A percentile compares a stretch with the other conserved stretches of the same genome.
These are phyloP conservation scores for Candida parachauliodes DNA, from an alignment of 805 yeast genomes.

Conservation along the genomic window DNA sequence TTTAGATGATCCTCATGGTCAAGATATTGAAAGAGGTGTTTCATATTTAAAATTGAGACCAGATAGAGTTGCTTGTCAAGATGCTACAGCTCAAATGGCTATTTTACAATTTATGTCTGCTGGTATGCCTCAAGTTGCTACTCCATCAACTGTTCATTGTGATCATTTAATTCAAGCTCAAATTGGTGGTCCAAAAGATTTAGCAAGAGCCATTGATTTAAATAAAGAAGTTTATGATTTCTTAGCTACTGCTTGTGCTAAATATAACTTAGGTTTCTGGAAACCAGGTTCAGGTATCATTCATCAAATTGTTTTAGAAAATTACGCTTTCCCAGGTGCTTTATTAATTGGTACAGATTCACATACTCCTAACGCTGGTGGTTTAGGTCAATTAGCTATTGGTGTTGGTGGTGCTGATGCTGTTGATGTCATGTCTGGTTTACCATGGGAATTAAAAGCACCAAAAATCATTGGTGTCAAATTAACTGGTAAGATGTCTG, in stretches of 20 bases:
- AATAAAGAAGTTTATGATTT: conserved; percentile 95
- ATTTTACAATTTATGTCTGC: conserved; percentile 95
- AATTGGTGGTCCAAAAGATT: conserved; percentile 82
- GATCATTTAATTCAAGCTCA: conserved; percentile 97
- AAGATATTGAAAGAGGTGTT: conserved; percentile 80
- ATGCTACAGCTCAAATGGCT: conserved; percentile 99
- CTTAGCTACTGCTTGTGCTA: conserved; percentile 83
- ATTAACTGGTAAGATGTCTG: conserved; percentile 85
- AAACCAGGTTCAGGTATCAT: conserved; percentile 98
- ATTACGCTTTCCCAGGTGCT: conserved; percentile 97
- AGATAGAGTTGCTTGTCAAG: conserved; percentile 98
- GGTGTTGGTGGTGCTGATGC: conserved; percentile 99
- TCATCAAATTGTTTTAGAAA: conserved; percentile 94
- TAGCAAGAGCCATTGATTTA: conserved; percentile 78
- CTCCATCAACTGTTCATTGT: conserved; percentile 96
- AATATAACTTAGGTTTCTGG: conserved; percentile 98
- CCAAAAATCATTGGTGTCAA: conserved; percentile 95
- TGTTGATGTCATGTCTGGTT: conserved; percentile 90
- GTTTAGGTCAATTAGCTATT: conserved; percentile 94
- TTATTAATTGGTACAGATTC: conserved; percentile 96
- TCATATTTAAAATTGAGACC: conserved; percentile 93
- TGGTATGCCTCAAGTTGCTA: conserved; percentile 85
- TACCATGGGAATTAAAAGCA: conserved; percentile 97
- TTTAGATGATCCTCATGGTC: conserved; percentile 87
- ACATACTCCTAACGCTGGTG: conserved; percentile 98